Base-by-base conservation (phyloP, 352 stramenopile genomes). In the Globisporangium cystogenes region DNA sequence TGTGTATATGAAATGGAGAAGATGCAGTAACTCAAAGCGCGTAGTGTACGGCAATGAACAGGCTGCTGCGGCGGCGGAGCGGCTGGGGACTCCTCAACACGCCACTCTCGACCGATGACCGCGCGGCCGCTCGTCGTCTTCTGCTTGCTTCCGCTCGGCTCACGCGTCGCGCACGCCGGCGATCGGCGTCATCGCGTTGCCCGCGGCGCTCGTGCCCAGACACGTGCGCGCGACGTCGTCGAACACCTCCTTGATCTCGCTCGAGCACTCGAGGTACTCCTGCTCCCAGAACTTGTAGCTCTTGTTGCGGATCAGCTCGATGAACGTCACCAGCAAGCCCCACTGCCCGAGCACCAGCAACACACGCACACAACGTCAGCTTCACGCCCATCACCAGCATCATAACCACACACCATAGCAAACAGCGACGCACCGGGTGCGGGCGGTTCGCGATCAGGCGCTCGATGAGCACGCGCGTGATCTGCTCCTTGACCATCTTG, bases 281-380 rank as follows among this genome's bases (percentile, higher is more conserved):
- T 99, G 96, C 60, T 90, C 92, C 97, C 97, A 99, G 64, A 99
- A 99, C 62, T 93, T 95, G 82, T 99, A 99, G 60, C 95, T 96
- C 59, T 98, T 96, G 79, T 99, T 99, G 71, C 98, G 98, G 54
- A 99, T 99, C 31, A 99, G 83, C 73, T 99, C 97, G 51, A 99
- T 99, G 70, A 99, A 99, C 12, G 97, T 99, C 54, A 99, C 97
- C 10, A 99, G 70, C 45, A 99, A 70, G 16, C 96, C 96, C 96
- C 96, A 99, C 59, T 76, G 41, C 8, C 48, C 14, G 60, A 52
- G 16, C 16, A 45, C 43, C 40, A 12, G 23, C 18, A 56, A 1
- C n/a, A 39, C 36, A 57, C 36, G 24, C 24, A 20, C 57, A 39
- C 15, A 26, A 49, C 12, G 33, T 39, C 37, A 52, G 33, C 10